phyloP scores from a whole-genome alignment of 306 rosid species.

The Cicer bijugum region DNA sequence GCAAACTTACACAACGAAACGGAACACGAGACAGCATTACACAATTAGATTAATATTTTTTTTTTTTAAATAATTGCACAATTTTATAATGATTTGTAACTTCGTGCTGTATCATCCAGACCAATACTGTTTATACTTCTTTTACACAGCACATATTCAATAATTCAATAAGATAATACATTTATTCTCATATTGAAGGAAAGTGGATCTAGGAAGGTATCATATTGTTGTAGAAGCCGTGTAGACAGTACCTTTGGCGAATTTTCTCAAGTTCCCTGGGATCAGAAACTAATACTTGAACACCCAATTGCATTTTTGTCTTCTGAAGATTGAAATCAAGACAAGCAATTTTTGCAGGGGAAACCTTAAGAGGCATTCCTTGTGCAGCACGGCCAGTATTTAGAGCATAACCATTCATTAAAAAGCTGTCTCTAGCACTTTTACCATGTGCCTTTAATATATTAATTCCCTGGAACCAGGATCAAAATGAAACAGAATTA shows the following conservation, averaged over 20 bases:
- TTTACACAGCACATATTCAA: constrained; percentile 27
- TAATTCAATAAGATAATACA: constrained; percentile 28
- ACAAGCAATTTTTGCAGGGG: constrained; percentile 96
- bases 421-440: constrained; percentile 90
- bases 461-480: constrained; percentile 73
- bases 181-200: not conserved
- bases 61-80: not conserved
- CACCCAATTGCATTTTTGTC: constrained; percentile 99
- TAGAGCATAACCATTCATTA: constrained; percentile 93
- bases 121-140: not conserved
- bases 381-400: constrained; percentile 96
- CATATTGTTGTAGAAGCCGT: not conserved
- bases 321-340: constrained; percentile 98
- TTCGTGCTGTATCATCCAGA: constrained; percentile 8
- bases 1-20: constrained; percentile 7
- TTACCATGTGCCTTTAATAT: constrained; percentile 97
- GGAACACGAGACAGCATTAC: constrained; percentile 1
- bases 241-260: constrained; percentile 74
- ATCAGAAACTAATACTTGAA: constrained; percentile 87
- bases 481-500: not conserved
- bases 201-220: constrained; percentile 23
- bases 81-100: not conserved
- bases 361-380: constrained; percentile 93
- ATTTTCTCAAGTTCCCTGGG: constrained; percentile 97
- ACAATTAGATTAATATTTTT: constrained; percentile 6